Evolutionary conservation across 345 rosid species (phyloP), one percentile per base, ranked within the genome.

Genomic region (Corchorus capsularis): DNA sequence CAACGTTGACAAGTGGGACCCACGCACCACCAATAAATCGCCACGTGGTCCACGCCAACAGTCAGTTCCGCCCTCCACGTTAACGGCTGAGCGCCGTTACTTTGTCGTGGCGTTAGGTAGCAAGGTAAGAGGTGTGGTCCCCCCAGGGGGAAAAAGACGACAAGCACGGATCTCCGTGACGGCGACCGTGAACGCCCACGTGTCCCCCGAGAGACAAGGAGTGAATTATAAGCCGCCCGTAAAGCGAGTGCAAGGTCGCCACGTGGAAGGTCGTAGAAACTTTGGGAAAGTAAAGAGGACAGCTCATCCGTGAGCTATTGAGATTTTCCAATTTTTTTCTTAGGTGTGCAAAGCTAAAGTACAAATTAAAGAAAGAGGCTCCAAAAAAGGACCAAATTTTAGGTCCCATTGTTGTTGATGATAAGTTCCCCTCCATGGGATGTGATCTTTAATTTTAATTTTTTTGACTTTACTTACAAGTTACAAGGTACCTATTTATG

Each of bases 91-190:
- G 16, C 60, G 69, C 73, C 79, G 85, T 81, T 82, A 79, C 52
- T 32, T 73, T 85, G 90, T 83, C 85, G 77, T 80, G 86, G 79
- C 77, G 79, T 79, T 83, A 74, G 84, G 86, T 83, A 72, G 82
- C 86, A 83, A 39, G 34, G 34, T 16, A 4, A 20, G 10, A 20
- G 68, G 57, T 5, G 66, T 65, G 81, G 80, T 59, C 80, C 75
- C 60, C 53, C 8, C 4, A 0, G 0, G 43, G 43, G 71, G 5
- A 9, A 15, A 52, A 20, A 55, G 41, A 79, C 70, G 81, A 81
- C 85, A 83, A 74, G 77, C 82, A 77, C 78, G 73, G 85, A 84
- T 87, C 87, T 84, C 47, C 14, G 63, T 41, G 82, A 81, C 53
- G 79, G 73, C 12, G 78, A 79, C 82, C 43, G 41, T 63, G 32